Base-by-base conservation (phyloP, 768 basidiomycete species). In the Strobilomyces dryophilus region DNA sequence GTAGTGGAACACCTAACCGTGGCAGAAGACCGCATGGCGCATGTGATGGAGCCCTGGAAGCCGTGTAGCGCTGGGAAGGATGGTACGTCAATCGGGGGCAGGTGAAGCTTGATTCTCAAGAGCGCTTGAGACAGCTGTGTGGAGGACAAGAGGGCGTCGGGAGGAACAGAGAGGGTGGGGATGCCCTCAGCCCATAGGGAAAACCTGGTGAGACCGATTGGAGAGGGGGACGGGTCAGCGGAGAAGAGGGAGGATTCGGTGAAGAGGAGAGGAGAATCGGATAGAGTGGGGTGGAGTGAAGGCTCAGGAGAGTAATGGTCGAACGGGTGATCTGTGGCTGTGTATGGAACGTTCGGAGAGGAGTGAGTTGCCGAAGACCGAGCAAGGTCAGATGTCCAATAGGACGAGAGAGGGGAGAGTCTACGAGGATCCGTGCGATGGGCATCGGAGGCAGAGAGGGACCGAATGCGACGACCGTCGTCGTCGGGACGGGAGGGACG, bases 121-220 rank as follows among this genome's bases (percentile, higher is more conserved):
- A 84, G 72, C 37, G 79, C 68, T 34, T 62, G 74, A 36, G 75
- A 73, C 24, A 68, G 66, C 51, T 73, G 65, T 49, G 74, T 55
- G 20, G 76, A 69, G 43, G 76, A 73, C 43, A 72, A 57, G 43
- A 84, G 68, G 20, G 76, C 72, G 64, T 84, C 84, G 51, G 86
- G 72, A 55, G 83, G 79, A 65, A 87, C 73, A 29, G 74, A 70
- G 50, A 83, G 76, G 17, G 82, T 76, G n/a, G 76, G 70, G 82
- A 88, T 85, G 53, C 86, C 85, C 59, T 86, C 83, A 21, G 87
- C 82, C 63, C 76, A 77, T 17, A 89, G 73, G 37, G 74, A 77
- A 51, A 88, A 65, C 43, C 37, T 44, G 14, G 69, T 68, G 42
- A 76, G 53, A 37, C 72, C 75, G 49, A 61, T 52, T 26, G 66